phyloP scores from a whole-genome alignment of 2,329 filamentous ascomycete genomes.

The Aphanoascus verrucosus region DNA sequence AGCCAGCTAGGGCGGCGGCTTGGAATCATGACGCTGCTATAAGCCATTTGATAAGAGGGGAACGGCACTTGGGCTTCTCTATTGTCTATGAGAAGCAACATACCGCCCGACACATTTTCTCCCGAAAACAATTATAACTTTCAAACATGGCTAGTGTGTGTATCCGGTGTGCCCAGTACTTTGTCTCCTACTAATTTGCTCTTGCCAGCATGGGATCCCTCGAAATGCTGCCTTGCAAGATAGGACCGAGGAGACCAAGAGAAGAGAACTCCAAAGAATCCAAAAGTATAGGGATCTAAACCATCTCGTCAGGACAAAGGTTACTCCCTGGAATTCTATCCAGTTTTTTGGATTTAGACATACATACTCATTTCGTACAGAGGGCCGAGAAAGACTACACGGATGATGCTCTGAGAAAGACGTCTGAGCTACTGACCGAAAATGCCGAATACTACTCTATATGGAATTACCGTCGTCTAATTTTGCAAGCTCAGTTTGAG shows the following conservation, averaged over 20 bases:
- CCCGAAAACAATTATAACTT: background rate
- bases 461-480: slow-evolving; percentile 53
- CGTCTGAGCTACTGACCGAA: slow-evolving; percentile 35
- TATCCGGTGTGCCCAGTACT: slow-evolving; percentile 4
- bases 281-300: slow-evolving; percentile 63
- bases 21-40: too few relatives aligned
- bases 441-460: slow-evolving; percentile 42
- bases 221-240: slow-evolving; percentile 50
- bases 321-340: slow-evolving; percentile 25
- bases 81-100: too few relatives aligned
- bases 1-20: too few relatives aligned
- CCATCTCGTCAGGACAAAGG: slow-evolving; percentile 54
- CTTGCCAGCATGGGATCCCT: slow-evolving; percentile 68
- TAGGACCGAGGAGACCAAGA: slow-evolving; percentile 58
- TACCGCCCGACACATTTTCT: too few relatives aligned
- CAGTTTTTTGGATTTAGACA: background rate
- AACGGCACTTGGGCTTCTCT: too few relatives aligned
- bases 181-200: slow-evolving; percentile 1
- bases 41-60: too few relatives aligned
- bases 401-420: slow-evolving; percentile 34
- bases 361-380: slow-evolving; percentile 19
- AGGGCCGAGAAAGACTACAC: slow-evolving; percentile 33
- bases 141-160: slow-evolving; percentile 26
- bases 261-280: slow-evolving; percentile 66
- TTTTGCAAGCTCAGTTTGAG: slow-evolving; percentile 52